Percentiles rank a stretch among this genome's conserved stretches.
Evolutionary conservation across 768 basidiomycete genomes (phyloP).

Genomic region (Boletus eberwhitei): DNA sequence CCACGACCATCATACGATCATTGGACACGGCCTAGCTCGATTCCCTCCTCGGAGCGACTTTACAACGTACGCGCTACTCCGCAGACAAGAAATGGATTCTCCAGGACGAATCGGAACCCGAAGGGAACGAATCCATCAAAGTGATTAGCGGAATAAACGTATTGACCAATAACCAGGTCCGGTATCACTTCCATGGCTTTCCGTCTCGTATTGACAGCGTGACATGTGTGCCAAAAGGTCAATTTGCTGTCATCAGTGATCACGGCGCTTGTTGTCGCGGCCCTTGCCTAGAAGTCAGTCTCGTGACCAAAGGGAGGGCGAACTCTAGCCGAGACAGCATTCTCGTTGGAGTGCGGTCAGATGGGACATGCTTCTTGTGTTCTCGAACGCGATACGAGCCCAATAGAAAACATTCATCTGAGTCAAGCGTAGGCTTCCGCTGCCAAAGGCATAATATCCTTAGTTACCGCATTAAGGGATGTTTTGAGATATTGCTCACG

Average conservation of each 20-base stretch:
- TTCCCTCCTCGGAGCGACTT: conserved; percentile 81
- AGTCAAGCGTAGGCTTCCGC: not conserved
- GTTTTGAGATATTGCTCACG: conserved; percentile 18
- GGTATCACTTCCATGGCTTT: conserved; percentile 1
- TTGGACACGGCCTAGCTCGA: conserved; percentile 54
- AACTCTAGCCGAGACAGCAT: not conserved
- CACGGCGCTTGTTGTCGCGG: conserved; percentile 36
- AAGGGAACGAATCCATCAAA: conserved; percentile 46
- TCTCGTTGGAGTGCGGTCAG: not conserved
- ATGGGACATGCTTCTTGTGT: not conserved
- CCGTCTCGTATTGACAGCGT: not conserved
- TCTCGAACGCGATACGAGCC: not conserved
- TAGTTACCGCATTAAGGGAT: conserved; percentile 24
- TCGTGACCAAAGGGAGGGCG: not conserved
- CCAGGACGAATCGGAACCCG: conserved; percentile 45
- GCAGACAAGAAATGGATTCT: conserved; percentile 57
- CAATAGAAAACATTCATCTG: not conserved
- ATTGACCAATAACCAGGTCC: conserved; percentile 82
- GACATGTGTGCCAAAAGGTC: conserved; percentile 32
- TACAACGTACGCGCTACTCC: conserved; percentile 79
- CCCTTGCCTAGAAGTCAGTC: conserved; percentile 26
- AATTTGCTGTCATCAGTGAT: conserved; percentile 44
- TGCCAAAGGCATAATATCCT: not conserved
- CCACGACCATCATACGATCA: not conserved
- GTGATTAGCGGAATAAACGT: conserved; percentile 62